Percentiles rank a stretch among this genome's conserved stretches.
phyloP scores from a whole-genome alignment of 495 filamentous ascomycete genomes.

The Physcia stellaris region DNA sequence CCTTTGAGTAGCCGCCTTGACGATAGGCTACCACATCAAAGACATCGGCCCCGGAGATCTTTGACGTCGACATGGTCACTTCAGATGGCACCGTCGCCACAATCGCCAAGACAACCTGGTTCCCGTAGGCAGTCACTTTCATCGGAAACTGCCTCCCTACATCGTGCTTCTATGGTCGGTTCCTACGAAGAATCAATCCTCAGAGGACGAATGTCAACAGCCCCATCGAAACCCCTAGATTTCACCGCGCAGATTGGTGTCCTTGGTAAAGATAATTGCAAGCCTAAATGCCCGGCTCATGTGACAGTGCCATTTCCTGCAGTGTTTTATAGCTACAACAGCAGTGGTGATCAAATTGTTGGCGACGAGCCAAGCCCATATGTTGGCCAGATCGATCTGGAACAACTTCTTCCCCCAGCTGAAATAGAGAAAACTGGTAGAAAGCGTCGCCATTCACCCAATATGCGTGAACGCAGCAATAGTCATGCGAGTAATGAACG shows the following conservation, averaged over 20 bases:
- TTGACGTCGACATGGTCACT: constrained; percentile 48
- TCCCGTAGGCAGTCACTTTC: constrained; percentile 57
- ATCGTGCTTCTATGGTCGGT: constrained; percentile 89
- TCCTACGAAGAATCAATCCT: constrained; percentile 97
- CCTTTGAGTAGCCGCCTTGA: constrained; percentile 32
- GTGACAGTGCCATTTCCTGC: constrained; percentile 89
- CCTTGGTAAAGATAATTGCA: constrained; percentile 80
- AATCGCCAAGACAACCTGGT: constrained; percentile 42
- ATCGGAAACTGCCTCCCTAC: constrained; percentile 61
- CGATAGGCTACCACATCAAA: constrained; percentile 46
- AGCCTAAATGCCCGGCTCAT: constrained; percentile 77
- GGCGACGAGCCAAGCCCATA: constrained; percentile 92
- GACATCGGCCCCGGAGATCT: constrained; percentile 60
- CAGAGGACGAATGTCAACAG: constrained; percentile 91
- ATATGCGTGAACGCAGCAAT: background rate
- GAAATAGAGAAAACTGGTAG: constrained; percentile 31
- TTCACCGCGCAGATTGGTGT: constrained; percentile 96
- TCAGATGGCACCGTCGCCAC: constrained; percentile 43
- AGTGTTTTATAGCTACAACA: constrained; percentile 87
- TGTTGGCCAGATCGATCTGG: constrained; percentile 85
- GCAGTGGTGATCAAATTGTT: constrained; percentile 38
- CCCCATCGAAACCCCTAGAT: constrained; percentile 80
- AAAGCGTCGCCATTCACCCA: background rate
- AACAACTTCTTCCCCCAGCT: constrained; percentile 50
- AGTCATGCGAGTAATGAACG: background rate